These are phyloP conservation scores for Mycena galopus DNA, from an alignment of 768 basidiomycete species.

Conservation along the genomic window DNA sequence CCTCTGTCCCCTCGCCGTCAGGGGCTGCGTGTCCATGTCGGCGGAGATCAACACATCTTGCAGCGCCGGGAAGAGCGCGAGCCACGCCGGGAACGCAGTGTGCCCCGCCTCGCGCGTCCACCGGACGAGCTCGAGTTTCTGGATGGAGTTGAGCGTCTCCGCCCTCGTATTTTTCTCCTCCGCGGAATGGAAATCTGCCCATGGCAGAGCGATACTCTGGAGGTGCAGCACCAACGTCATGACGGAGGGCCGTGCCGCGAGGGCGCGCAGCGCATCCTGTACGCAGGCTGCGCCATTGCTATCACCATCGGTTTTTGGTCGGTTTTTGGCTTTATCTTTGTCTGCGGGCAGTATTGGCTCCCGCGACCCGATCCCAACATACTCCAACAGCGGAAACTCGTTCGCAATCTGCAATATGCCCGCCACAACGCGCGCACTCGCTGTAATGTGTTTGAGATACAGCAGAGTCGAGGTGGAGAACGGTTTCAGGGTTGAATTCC, in stretches of 20 bases:
- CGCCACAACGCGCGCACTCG: constrained; percentile 8
- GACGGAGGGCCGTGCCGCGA: constrained; percentile 8
- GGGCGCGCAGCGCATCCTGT: not conserved
- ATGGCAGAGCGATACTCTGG: not conserved
- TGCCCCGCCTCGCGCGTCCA: constrained; percentile 11
- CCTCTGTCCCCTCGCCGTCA: too few relatives aligned
- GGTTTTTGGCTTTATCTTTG: too few relatives aligned
- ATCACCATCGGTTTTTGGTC: not conserved
- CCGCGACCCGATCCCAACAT: not conserved
- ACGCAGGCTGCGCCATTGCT: not conserved
- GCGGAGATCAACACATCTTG: constrained; percentile 3
- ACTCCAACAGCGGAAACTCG: constrained; percentile 4
- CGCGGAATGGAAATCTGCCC: not conserved
- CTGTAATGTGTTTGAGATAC: constrained; percentile 3
- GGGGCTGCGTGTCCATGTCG: too few relatives aligned
- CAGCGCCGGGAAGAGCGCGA: constrained; percentile 14
- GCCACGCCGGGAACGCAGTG: constrained; percentile 10
- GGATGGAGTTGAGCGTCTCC: not conserved
- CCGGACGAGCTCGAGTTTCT: not conserved
- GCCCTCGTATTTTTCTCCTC: not conserved
- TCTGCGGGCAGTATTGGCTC: not conserved
- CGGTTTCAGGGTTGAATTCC: too few relatives aligned
- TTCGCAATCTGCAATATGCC: constrained; percentile 1
- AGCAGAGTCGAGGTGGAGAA: constrained; percentile 2
- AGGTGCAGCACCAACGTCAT: not conserved